Evolutionary conservation across 164 flowering plant species (phyloP).

Genomic region (Echeveria elegans): DNA sequence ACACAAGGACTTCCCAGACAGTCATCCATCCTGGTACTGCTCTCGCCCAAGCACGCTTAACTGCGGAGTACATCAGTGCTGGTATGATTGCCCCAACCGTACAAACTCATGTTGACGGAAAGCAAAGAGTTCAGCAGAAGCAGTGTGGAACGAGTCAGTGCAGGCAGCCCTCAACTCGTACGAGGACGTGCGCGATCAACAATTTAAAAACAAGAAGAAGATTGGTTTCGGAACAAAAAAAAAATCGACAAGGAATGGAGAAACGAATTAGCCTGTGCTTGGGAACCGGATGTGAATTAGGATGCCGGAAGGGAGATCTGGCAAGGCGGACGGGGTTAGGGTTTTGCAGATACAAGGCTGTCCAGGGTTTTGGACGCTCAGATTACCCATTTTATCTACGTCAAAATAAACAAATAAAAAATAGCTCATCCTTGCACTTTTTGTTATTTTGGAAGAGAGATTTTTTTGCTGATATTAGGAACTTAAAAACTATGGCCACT

Average conservation of each 20-base stretch:
- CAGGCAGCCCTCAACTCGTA: constrained; percentile 61
- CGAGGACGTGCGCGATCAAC: constrained; percentile 35
- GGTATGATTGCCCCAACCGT: too few species aligned
- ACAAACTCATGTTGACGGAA: constrained; percentile 52
- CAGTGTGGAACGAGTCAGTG: constrained; percentile 63
- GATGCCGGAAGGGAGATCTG: constrained; percentile 47
- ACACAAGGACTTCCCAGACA: too few species aligned
- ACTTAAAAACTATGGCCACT: too few species aligned
- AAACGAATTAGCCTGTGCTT: constrained; percentile 23
- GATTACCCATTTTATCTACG: background rate
- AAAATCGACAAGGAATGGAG: background rate
- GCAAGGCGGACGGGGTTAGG: constrained; percentile 13
- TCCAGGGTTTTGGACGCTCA: background rate
- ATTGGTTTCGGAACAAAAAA: background rate
- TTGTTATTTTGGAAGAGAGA: too few species aligned
- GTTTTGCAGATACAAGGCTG: background rate
- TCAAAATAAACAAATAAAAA: too few species aligned
- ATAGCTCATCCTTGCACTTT: too few species aligned
- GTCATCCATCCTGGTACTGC: too few species aligned
- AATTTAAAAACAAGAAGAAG: background rate
- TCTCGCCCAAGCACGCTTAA: too few species aligned
- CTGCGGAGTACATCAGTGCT: too few species aligned
- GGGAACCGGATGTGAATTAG: constrained; percentile 24
- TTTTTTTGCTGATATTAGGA: too few species aligned
- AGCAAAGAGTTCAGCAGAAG: constrained; percentile 86